A percentile compares a stretch with the other conserved stretches of the same genome.
Conservation (phyloP, 2,329 filamentous ascomycete species). For the Neopestalotiopsis sp. region DNA sequence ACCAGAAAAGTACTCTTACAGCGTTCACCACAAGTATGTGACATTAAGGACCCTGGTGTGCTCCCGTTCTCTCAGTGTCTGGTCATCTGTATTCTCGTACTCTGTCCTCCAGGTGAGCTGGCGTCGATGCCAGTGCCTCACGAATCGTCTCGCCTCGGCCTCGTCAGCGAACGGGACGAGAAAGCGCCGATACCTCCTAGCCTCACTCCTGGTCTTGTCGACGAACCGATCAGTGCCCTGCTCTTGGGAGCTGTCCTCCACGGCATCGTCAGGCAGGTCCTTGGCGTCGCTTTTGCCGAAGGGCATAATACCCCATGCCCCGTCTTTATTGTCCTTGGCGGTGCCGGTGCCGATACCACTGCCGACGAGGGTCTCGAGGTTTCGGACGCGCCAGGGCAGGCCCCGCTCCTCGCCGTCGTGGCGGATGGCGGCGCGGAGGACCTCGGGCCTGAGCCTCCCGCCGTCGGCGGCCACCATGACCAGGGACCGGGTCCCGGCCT, state of each 20-base stretch:
- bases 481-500: conserved; percentile 28
- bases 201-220: neutral
- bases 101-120: conserved; percentile 34
- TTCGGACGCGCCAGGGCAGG: conserved; percentile 41
- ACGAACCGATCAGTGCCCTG: neutral
- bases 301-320: conserved; percentile 30
- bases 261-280: neutral
- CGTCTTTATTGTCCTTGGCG: conserved; percentile 1
- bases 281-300: conserved; percentile 34
- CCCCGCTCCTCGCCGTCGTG: conserved; percentile 48
- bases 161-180: conserved; percentile 61
- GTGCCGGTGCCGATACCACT: conserved; percentile 3
- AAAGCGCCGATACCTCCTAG: conserved; percentile 45
- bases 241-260: conserved; percentile 2
- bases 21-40: conserved; percentile 33
- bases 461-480: conserved; percentile 44
- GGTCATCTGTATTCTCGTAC: conserved; percentile 12
- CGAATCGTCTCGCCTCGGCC: conserved; percentile 57
- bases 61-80: conserved; percentile 28
- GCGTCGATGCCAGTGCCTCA: conserved; percentile 48
- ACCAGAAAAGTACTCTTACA: neutral
- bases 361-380: conserved; percentile 24
- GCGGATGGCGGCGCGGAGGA: conserved; percentile 43
- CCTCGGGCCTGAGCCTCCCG: conserved; percentile 38
- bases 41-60: conserved; percentile 33